Conservation (phyloP, 805 yeast genomes). For the Barnettozyma salicaria region DNA sequence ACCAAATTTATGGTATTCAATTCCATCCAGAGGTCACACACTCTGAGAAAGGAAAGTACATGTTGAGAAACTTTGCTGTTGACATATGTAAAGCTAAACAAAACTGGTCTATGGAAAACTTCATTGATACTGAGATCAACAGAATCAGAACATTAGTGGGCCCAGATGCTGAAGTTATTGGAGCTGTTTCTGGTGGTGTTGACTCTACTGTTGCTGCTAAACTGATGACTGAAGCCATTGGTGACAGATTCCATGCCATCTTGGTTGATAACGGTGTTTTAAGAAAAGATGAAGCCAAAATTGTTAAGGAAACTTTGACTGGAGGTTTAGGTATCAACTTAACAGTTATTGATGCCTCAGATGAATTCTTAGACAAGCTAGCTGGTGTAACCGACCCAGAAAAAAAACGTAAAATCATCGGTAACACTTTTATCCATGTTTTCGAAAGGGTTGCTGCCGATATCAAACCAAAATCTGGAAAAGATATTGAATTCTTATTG, state of each 20-base stretch:
- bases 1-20: slow-evolving; percentile 87
- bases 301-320: slow-evolving; percentile 81
- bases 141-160: slow-evolving; percentile 91
- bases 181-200: slow-evolving; percentile 99
- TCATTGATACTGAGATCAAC: slow-evolving; percentile 91
- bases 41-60: slow-evolving; percentile 80
- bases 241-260: slow-evolving; percentile 97
- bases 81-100: slow-evolving; percentile 78
- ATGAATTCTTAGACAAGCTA: slow-evolving; percentile 77
- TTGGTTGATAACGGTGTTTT: slow-evolving; percentile 97
- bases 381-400: slow-evolving; percentile 97
- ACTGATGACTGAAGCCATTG: slow-evolving; percentile 96
- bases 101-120: slow-evolving; percentile 98
- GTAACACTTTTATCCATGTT: slow-evolving; percentile 94
- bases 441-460: slow-evolving; percentile 94
- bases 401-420: slow-evolving; percentile 97
- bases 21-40: slow-evolving; percentile 99
- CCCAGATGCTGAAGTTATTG: slow-evolving; percentile 96
- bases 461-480: slow-evolving; percentile 83
- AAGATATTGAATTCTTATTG: slow-evolving; percentile 84
- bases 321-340: slow-evolving; percentile 93
- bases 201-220: slow-evolving; percentile 99
- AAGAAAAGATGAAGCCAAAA: slow-evolving; percentile 88
- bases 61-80: slow-evolving; percentile 90
- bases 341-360: slow-evolving; percentile 91